Conservation (phyloP, 2,329 filamentous ascomycete genomes). For the Hysterium pulicare region DNA sequence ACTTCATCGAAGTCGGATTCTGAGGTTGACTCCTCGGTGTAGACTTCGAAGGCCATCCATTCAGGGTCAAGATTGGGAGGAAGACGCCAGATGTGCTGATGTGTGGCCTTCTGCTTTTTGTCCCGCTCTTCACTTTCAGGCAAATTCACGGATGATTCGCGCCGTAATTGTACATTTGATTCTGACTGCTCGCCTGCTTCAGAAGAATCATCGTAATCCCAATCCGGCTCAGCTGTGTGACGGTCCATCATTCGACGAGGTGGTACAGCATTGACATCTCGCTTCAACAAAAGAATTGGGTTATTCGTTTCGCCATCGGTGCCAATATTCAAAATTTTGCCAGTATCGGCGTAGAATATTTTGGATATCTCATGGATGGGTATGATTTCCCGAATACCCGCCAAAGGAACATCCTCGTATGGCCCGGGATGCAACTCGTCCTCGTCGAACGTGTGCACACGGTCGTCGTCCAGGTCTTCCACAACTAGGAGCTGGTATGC, state of each 20-base stretch:
- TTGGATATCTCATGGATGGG: slow-evolving; percentile 77
- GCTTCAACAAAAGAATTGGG: slow-evolving; percentile 70
- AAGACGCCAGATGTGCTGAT: slow-evolving; percentile 54
- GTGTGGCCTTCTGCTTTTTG: slow-evolving; percentile 10
- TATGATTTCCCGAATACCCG: slow-evolving; percentile 64
- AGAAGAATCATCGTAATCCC: slow-evolving; percentile 37
- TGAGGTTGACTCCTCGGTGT: slow-evolving; percentile 59
- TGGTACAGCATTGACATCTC: slow-evolving; percentile 63
- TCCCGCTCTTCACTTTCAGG: slow-evolving; percentile 11
- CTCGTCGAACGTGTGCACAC: slow-evolving; percentile 65
- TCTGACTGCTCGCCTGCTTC: slow-evolving; percentile 42
- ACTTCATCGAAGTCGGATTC: slow-evolving; percentile 50
- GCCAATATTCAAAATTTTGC: slow-evolving; percentile 82
- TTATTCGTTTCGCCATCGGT: slow-evolving; percentile 65
- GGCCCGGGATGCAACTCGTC: slow-evolving; percentile 52
- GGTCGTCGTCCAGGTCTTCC: slow-evolving; percentile 74
- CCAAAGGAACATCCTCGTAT: slow-evolving; percentile 59
- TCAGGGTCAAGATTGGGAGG: slow-evolving; percentile 78
- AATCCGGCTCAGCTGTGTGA: slow-evolving; percentile 20
- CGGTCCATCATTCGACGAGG: slow-evolving; percentile 57
- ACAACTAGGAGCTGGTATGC: slow-evolving; percentile 78
- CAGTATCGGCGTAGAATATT: slow-evolving; percentile 90
- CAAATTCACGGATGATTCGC: slow-evolving; percentile 36
- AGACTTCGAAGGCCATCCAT: slow-evolving; percentile 90
- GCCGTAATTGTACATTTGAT: slow-evolving; percentile 43